A percentile compares a stretch with the other conserved stretches of the same genome.
Conservation (phyloP, 2,329 filamentous ascomycete genomes). For the Coniochaeta pulveracea region DNA sequence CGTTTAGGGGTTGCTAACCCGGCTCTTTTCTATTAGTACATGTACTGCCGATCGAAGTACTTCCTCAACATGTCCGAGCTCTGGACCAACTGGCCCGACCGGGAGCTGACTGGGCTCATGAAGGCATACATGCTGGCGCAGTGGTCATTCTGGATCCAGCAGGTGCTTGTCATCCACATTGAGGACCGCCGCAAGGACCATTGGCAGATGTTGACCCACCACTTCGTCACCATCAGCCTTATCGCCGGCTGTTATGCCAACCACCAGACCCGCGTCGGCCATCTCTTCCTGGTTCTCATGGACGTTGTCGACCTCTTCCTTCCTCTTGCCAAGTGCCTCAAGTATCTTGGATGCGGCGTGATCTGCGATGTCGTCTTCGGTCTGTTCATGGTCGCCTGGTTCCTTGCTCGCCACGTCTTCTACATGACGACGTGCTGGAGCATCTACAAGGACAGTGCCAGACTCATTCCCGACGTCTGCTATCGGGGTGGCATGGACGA, state of each 20-base stretch:
- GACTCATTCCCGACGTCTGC: constrained; percentile 53
- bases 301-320: constrained; percentile 78
- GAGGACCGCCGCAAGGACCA: constrained; percentile 84
- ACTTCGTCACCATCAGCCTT: constrained; percentile 70
- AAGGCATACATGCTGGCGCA: constrained; percentile 83
- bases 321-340: constrained; percentile 74
- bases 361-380: constrained; percentile 71
- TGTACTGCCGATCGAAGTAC: constrained; percentile 63
- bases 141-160: constrained; percentile 81
- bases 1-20: constrained; percentile 4
- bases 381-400: constrained; percentile 70
- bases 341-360: constrained; percentile 63
- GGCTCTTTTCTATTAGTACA: constrained; percentile 57
- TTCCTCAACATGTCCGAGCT: constrained; percentile 63
- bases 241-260: constrained; percentile 73
- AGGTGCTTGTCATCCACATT: constrained; percentile 80
- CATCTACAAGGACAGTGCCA: constrained; percentile 52
- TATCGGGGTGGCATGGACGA: constrained; percentile 47
- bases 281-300: constrained; percentile 77
- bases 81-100: constrained; percentile 70
- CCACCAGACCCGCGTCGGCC: constrained; percentile 71
- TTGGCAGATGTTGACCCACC: constrained; percentile 83
- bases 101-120: constrained; percentile 57
- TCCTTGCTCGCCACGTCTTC: constrained; percentile 64
- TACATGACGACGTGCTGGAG: constrained; percentile 72